Conservation (phyloP, 768 basidiomycete genomes). For the Boletus reticulatus region DNA sequence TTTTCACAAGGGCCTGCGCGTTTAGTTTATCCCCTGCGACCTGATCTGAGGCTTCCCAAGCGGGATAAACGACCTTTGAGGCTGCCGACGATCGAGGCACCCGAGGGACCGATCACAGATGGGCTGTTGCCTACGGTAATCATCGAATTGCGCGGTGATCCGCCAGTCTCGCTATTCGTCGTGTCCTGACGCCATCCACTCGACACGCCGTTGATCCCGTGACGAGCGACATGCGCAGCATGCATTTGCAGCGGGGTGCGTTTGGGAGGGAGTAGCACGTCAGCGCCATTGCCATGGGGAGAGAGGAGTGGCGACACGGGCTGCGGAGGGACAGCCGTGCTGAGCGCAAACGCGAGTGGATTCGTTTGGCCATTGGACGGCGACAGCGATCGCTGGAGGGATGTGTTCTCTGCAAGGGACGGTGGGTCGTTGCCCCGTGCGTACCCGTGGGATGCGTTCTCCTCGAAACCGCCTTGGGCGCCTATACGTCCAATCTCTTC, state of each 20-base stretch:
- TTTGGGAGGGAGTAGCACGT: constrained; percentile 34
- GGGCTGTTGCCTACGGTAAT: constrained; percentile 63
- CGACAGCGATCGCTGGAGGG: constrained; percentile 47
- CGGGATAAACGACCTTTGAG: constrained; percentile 75
- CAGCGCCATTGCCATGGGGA: constrained; percentile 19
- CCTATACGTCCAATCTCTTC: constrained; percentile 77
- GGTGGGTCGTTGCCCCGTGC: constrained; percentile 43
- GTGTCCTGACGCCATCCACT: constrained; percentile 66
- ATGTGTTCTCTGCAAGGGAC: constrained; percentile 47
- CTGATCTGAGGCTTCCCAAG: constrained; percentile 66
- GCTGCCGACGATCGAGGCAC: constrained; percentile 60
- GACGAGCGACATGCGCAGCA: constrained; percentile 75
- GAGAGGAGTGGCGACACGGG: constrained; percentile 37
- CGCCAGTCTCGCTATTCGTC: constrained; percentile 40
- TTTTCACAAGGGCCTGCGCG: not conserved
- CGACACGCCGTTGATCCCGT: constrained; percentile 80
- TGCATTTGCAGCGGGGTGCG: constrained; percentile 79
- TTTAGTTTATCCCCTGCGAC: constrained; percentile 35
- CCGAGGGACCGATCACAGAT: constrained; percentile 37
- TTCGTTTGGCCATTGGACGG: constrained; percentile 37
- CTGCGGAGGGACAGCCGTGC: constrained; percentile 44
- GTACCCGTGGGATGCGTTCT: constrained; percentile 39
- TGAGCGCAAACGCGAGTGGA: constrained; percentile 50
- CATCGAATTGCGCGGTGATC: constrained; percentile 72
- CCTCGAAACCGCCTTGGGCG: constrained; percentile 55